Conservation (phyloP, 345 rosid genomes). For the Linum trigynum region DNA sequence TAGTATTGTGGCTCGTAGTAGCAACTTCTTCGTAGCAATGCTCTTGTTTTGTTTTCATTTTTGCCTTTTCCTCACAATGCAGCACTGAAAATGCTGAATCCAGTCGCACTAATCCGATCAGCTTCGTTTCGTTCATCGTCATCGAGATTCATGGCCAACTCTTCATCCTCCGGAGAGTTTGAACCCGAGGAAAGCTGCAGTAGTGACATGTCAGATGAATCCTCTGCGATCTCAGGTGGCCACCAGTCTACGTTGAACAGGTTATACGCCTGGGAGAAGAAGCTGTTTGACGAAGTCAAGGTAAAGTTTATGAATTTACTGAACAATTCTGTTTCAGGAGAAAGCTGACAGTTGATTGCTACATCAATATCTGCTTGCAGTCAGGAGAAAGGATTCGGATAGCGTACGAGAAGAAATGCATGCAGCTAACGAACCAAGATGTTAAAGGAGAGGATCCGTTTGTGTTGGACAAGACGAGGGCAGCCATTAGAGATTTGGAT, state of each 20-base stretch:
- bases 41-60: background rate
- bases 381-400: constrained; percentile 66
- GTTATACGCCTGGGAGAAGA: constrained; percentile 91
- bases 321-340: no score
- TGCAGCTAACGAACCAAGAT: constrained; percentile 63
- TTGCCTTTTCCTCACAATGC: constrained; percentile 14
- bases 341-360: no score
- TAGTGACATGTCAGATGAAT: constrained; percentile 49
- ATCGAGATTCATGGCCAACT: constrained; percentile 55
- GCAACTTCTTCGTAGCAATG: background rate
- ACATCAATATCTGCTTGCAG: constrained; percentile 23
- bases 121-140: constrained; percentile 85
- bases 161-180: constrained; percentile 44
- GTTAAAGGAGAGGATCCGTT: constrained; percentile 63
- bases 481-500: constrained; percentile 56
- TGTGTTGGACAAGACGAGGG: constrained; percentile 63
- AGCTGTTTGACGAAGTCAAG: constrained; percentile 87
- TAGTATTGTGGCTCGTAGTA: no score
- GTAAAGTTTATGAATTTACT: constrained; percentile 24
- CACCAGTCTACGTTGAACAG: constrained; percentile 81
- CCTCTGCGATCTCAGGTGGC: constrained; percentile 49
- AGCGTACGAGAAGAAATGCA: constrained; percentile 70
- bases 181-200: constrained; percentile 41
- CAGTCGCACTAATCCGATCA: constrained; percentile 79
- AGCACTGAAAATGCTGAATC: constrained; percentile 89